Evolutionary conservation across 345 rosid species (phyloP).

Genomic region (Passiflora organensis): DNA sequence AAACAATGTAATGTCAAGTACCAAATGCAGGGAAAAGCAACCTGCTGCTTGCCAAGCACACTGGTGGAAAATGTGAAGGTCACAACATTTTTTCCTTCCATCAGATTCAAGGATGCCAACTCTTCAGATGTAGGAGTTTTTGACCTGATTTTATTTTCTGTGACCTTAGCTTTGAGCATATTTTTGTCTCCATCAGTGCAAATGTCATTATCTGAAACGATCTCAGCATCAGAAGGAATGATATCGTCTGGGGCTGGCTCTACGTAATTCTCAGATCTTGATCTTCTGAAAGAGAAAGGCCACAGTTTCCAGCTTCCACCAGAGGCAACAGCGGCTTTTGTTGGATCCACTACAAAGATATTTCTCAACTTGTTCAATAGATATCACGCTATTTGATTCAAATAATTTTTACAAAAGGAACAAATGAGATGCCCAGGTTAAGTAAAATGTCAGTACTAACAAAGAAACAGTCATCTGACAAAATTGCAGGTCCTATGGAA

Average conservation of each 20-base stretch:
- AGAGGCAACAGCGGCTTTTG: slow-evolving; percentile 32
- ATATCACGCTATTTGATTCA: slow-evolving; percentile 57
- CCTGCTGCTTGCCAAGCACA: slow-evolving; percentile 92
- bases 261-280: slow-evolving; percentile 23
- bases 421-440: no score
- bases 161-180: slow-evolving; percentile 28
- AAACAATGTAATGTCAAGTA: slow-evolving; percentile 7
- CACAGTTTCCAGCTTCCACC: slow-evolving; percentile 79
- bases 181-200: slow-evolving; percentile 24
- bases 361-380: slow-evolving; percentile 43
- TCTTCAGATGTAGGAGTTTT: slow-evolving; percentile 81
- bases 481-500: slow-evolving; percentile 41
- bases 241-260: not conserved
- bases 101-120: slow-evolving; percentile 70
- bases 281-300: slow-evolving; percentile 65
- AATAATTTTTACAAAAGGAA: slow-evolving; percentile 39
- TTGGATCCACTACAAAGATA: slow-evolving; percentile 36
- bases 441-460: slow-evolving; percentile 56
- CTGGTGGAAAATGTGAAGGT: slow-evolving; percentile 83
- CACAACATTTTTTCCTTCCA: slow-evolving; percentile 68
- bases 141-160: slow-evolving; percentile 50
- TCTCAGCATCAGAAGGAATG: no score
- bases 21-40: slow-evolving; percentile 20
- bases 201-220: slow-evolving; percentile 20
- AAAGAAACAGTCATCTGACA: no score